Conservation (phyloP, 2,329 filamentous ascomycete genomes). For the Alternaria hordeiaustralica region DNA sequence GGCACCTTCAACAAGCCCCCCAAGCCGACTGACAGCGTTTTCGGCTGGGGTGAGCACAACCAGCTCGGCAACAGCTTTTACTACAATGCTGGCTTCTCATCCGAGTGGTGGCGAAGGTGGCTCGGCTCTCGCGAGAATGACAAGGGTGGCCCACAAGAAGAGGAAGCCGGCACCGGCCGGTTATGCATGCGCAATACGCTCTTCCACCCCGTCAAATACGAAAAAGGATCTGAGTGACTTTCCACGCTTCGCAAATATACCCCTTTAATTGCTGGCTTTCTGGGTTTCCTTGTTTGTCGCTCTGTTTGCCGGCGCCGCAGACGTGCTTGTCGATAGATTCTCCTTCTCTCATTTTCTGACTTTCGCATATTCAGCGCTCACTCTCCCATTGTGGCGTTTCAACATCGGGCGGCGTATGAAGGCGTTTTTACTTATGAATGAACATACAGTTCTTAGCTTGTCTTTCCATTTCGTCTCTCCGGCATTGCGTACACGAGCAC, state of each 20-base stretch:
- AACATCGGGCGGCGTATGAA: slow-evolving; percentile 43
- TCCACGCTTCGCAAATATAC: slow-evolving; percentile 24
- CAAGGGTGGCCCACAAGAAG: slow-evolving; percentile 48
- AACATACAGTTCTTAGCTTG: slow-evolving; percentile 8
- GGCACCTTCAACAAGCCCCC: slow-evolving; percentile 57
- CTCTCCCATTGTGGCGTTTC: slow-evolving; percentile 13
- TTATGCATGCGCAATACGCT: slow-evolving; percentile 55
- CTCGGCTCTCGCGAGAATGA: slow-evolving; percentile 57
- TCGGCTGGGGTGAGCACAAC: slow-evolving; percentile 61
- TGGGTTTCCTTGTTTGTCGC: slow-evolving; percentile 20
- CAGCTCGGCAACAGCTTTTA: slow-evolving; percentile 59
- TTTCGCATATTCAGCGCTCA: slow-evolving; percentile 34
- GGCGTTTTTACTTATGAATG: slow-evolving; percentile 30
- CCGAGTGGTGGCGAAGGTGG: slow-evolving; percentile 58
- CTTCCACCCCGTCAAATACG: slow-evolving; percentile 58
- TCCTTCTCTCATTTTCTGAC: slow-evolving; percentile 14
- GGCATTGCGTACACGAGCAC: slow-evolving; percentile 11
- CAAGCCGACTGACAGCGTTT: slow-evolving; percentile 54
- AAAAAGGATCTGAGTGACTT: slow-evolving; percentile 48
- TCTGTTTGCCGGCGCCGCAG: slow-evolving; percentile 22
- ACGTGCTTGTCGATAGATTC: slow-evolving; percentile 33
- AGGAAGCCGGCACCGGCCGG: slow-evolving; percentile 54
- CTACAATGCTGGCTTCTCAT: slow-evolving; percentile 58
- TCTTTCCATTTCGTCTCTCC: slow-evolving; percentile 15
- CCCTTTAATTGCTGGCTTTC: slow-evolving; percentile 31